Base-by-base conservation (phyloP, 2,329 filamentous ascomycete genomes). In the Talaromyces albobiverticillius region DNA sequence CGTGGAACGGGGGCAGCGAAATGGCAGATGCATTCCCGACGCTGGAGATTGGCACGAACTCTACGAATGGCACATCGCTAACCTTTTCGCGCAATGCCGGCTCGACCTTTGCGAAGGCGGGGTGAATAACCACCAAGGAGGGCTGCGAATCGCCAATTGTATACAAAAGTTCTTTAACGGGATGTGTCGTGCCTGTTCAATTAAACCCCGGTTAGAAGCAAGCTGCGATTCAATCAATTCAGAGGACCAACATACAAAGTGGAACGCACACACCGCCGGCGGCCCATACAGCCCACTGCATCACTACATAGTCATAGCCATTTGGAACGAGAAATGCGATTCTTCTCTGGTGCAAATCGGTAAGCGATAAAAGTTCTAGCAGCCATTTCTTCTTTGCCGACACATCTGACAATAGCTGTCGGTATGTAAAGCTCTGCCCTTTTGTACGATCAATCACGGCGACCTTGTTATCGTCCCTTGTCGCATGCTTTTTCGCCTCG, bases 201-300 rank as follows among this genome's bases (percentile, higher is more conserved):
- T 38, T 40, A 11, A 22, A 2, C 26, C 23, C 22, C 41, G 31
- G 20, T 59, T 36, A 55, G 54, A 31, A 20, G 36, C 16, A 29
- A 20, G 11, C 1, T 11, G 8, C 8, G 18, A 22, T 36, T 34
- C 10, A 50, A 18, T 40, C 18, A 11, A 18, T 46, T 29, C 23
- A 31, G 22, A 13, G 20, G 9, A 3, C 14, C 22, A 7, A 59
- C 68, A 50, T 71, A 75, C 73, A 76, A 11, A 76, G 63, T 18
- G 73, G 73, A 18, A 76, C 73, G 29, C 66, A 69, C 16, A 75
- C 67, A n/a, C 71, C 73, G 14, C 73, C 73, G 4, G 71, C 69
- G 10, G 72, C 72, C 73, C 73, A 76, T 50, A 74, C 59, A 7
- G 73, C 73, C 72, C 72, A 76, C 61, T 73, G 71, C 23, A 65